Conservation (phyloP, 176 grass and related monocot species). For the Lolium perenne region DNA sequence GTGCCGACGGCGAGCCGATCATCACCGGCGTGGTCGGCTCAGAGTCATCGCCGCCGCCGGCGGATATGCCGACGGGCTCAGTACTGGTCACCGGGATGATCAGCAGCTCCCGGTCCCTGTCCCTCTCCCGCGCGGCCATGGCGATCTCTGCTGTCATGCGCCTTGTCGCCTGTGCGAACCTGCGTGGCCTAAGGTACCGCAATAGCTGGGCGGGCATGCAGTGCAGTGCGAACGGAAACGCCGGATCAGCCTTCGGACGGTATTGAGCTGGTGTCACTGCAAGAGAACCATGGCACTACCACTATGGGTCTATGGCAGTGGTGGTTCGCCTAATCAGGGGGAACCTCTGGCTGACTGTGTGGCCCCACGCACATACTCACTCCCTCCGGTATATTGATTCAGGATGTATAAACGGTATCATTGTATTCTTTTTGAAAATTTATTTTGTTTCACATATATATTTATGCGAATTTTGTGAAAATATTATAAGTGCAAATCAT, state of each 20-base stretch:
- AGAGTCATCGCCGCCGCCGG: neutral
- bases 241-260: neutral
- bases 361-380: neutral
- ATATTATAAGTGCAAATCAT: too few relatives aligned
- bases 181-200: conserved; percentile 23
- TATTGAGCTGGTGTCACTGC: neutral
- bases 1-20: neutral
- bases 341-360: neutral
- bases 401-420: too few relatives aligned
- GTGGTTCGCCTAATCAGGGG: neutral
- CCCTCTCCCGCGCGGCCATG: conserved; percentile 48
- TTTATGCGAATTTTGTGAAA: too few relatives aligned
- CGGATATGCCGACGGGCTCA: neutral
- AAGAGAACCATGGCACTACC: neutral
- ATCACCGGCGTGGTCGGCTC: neutral
- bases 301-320: neutral
- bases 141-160: neutral
- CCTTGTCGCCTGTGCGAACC: conserved; percentile 3
- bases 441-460: too few relatives aligned
- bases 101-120: conserved; percentile 48
- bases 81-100: conserved; percentile 41
- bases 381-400: too few relatives aligned
- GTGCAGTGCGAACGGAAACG: neutral
- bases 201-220: conserved; percentile 18
- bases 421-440: too few relatives aligned